Percentiles rank a stretch among this genome's conserved stretches.
These are phyloP conservation scores for Catharanthus roseus DNA, from an alignment of 257 asterid genomes.

Conservation along the genomic window DNA sequence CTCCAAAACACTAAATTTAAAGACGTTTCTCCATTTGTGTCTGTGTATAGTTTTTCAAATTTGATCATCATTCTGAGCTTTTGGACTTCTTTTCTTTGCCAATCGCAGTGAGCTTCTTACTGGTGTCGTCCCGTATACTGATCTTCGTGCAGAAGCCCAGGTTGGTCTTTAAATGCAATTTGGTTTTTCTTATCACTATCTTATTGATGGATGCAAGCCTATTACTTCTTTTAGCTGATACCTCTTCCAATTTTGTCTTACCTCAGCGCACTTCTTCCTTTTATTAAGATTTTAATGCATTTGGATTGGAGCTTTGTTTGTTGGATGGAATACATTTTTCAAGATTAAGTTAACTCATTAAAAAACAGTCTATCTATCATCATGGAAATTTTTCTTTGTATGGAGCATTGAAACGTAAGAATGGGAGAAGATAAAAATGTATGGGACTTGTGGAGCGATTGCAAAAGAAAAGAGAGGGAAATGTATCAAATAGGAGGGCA, in stretches of 20 bases:
- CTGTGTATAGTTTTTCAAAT: not conserved
- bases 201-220: not conserved
- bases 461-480: not conserved
- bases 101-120: slow-evolving; percentile 87
- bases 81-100: not conserved
- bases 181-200: slow-evolving; percentile 1
- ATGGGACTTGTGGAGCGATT: not conserved
- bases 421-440: too few relatives aligned
- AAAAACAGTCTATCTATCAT: not conserved
- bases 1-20: not conserved
- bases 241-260: not conserved
- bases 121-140: slow-evolving; percentile 93
- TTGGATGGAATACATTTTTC: not conserved
- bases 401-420: too few relatives aligned
- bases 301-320: not conserved
- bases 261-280: not conserved
- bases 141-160: slow-evolving; percentile 97
- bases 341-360: not conserved
- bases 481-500: not conserved
- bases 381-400: too few relatives aligned
- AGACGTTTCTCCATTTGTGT: not conserved
- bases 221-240: not conserved
- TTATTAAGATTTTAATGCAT: not conserved
- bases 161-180: slow-evolving; percentile 26
- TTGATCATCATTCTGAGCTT: not conserved